Evolutionary conservation across 225 moss, liverwort and hornwort species (phyloP).

Genomic region (Bryum argenteum): DNA sequence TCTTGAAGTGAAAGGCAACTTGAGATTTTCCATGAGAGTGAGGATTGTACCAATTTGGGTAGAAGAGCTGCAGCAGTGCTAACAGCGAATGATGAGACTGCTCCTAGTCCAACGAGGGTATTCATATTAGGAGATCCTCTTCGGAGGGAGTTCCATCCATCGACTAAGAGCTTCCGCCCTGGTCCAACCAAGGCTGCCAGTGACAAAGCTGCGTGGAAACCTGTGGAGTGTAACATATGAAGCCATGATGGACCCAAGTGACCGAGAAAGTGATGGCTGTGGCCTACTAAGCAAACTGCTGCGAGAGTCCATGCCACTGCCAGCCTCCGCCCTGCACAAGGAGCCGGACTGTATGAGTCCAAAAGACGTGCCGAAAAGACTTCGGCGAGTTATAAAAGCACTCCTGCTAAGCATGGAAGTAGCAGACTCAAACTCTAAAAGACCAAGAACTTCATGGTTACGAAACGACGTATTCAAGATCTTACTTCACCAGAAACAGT

Average conservation of each 20-base stretch:
- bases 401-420: neutral
- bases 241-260: constrained; percentile 78
- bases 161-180: constrained; percentile 85
- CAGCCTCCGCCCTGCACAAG: constrained; percentile 76
- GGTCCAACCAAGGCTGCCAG: constrained; percentile 87
- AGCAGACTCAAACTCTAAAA: neutral
- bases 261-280: constrained; percentile 81
- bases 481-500: neutral
- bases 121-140: constrained; percentile 96
- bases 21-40: neutral
- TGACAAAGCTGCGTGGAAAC: constrained; percentile 84
- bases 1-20: constrained; percentile 6
- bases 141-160: constrained; percentile 92
- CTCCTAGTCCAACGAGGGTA: constrained; percentile 95
- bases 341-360: constrained; percentile 13
- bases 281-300: constrained; percentile 88
- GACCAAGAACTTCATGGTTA: neutral
- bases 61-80: constrained; percentile 91
- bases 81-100: constrained; percentile 86
- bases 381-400: neutral
- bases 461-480: neutral
- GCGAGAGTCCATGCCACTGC: constrained; percentile 97
- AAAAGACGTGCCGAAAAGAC: constrained; percentile 6
- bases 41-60: constrained; percentile 76
- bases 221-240: constrained; percentile 86